A percentile compares a stretch with the other conserved stretches of the same genome.
phyloP scores from a whole-genome alignment of 2,329 filamentous ascomycete species.

The Colletotrichum cuscutae region DNA sequence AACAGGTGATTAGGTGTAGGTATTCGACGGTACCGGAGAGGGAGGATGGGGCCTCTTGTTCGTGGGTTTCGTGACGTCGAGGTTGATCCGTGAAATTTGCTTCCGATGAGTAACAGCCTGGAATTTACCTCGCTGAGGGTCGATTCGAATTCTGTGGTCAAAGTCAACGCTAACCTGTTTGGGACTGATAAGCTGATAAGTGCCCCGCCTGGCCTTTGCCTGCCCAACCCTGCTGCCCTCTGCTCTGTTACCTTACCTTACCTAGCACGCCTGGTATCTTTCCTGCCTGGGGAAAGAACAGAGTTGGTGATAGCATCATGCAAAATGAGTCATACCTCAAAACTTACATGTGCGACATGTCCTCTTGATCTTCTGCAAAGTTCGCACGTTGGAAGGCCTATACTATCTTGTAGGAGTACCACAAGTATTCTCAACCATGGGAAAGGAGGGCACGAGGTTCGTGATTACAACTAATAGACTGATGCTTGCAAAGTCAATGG shows the following conservation, averaged over 20 bases:
- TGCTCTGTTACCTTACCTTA: background rate
- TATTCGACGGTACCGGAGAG: slow-evolving; percentile 19
- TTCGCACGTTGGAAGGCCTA: no score
- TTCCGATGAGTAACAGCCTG: background rate
- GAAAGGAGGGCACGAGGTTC: no score
- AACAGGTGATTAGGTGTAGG: background rate
- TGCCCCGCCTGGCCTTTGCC: slow-evolving; percentile 25
- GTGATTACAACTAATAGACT: no score
- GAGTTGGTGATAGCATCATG: background rate
- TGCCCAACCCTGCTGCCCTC: slow-evolving; percentile 45
- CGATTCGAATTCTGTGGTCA: slow-evolving; percentile 53
- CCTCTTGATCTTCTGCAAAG: no score
- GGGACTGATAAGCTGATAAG: slow-evolving; percentile 52
- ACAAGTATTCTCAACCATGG: no score
- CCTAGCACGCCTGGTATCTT: background rate
- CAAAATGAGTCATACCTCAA: no score
- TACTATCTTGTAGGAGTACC: no score
- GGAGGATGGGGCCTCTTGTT: slow-evolving; percentile 32
- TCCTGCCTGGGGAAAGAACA: background rate
- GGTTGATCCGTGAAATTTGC: slow-evolving; percentile 40
- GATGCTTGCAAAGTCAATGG: no score
- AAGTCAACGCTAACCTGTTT: slow-evolving; percentile 52
- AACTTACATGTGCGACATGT: no score
- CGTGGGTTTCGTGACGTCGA: slow-evolving; percentile 34
- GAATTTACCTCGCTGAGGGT: slow-evolving; percentile 44